phyloP scores from a whole-genome alignment of 1,139 yeast genomes.

The Zygoascus sp. region DNA sequence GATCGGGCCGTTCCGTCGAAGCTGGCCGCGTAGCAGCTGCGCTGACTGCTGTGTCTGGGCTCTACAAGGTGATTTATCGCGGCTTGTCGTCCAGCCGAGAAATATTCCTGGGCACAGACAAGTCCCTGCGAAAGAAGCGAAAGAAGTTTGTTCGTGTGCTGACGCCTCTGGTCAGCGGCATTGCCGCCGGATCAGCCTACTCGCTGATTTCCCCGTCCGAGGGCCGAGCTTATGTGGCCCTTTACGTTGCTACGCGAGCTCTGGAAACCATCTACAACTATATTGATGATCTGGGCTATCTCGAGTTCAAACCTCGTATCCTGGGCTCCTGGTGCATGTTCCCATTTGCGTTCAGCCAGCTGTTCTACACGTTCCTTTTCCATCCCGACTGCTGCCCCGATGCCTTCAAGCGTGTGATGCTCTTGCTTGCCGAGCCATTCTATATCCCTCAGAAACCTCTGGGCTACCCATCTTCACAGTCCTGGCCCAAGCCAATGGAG shows the following conservation, averaged over 20 bases:
- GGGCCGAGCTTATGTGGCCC: conserved; percentile 31
- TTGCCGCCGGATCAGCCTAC: conserved; percentile 32
- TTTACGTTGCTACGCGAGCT: conserved; percentile 35
- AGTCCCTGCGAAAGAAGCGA: conserved; percentile 13
- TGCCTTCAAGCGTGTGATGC: conserved; percentile 31
- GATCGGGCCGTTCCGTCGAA: conserved; percentile 15
- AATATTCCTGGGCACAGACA: conserved; percentile 13
- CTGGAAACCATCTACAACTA: conserved; percentile 36
- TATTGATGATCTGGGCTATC: conserved; percentile 34
- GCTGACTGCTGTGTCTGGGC: conserved; percentile 27
- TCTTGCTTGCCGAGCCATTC: conserved; percentile 27
- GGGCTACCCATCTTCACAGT: conserved; percentile 27
- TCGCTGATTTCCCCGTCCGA: conserved; percentile 28
- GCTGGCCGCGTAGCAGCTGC: conserved; percentile 26
- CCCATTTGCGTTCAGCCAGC: conserved; percentile 41
- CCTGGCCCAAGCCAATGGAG: conserved; percentile 36
- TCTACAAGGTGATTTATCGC: conserved; percentile 27
- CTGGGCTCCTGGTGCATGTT: conserved; percentile 40
- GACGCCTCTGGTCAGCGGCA: conserved; percentile 30
- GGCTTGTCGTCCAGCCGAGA: conserved; percentile 16
- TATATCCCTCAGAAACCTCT: conserved; percentile 33
- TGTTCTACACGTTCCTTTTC: conserved; percentile 36
- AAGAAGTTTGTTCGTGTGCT: conserved; percentile 18
- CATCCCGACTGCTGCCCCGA: conserved; percentile 37
- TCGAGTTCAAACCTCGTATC: conserved; percentile 35